Conservation (phyloP, 1,284 basidiomycete genomes). For the Vanrija sp. region DNA sequence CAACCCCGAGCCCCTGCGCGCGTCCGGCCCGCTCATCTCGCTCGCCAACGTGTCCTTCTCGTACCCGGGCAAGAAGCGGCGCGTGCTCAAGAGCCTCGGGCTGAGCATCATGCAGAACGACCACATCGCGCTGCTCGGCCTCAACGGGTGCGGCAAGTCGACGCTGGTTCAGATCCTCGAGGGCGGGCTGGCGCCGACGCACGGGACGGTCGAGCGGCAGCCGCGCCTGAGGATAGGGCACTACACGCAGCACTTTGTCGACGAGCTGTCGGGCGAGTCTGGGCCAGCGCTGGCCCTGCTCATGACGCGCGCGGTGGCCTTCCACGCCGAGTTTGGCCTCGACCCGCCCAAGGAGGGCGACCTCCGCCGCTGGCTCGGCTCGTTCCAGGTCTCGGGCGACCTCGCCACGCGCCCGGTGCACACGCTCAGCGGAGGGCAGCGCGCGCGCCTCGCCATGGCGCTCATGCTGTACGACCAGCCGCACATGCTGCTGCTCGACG, state of each 20-base stretch:
- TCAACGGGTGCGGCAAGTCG: constrained; percentile 59
- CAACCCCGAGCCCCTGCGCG: constrained; percentile 51
- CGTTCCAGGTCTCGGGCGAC: constrained; percentile 55
- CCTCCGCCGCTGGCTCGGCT: constrained; percentile 53
- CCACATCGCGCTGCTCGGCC: constrained; percentile 59
- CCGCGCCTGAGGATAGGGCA: constrained; percentile 57
- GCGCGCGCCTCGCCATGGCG: constrained; percentile 49
- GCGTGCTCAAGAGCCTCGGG: constrained; percentile 55
- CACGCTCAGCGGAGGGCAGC: constrained; percentile 50
- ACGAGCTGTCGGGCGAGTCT: constrained; percentile 51
- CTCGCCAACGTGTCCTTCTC: constrained; percentile 54
- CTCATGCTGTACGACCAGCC: constrained; percentile 40
- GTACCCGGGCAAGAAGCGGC: constrained; percentile 45
- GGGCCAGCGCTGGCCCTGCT: background rate
- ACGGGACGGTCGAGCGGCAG: constrained; percentile 59
- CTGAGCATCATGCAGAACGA: constrained; percentile 59
- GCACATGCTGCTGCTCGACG: constrained; percentile 56
- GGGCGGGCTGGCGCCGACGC: constrained; percentile 54
- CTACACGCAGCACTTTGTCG: constrained; percentile 50
- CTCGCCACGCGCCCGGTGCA: constrained; percentile 41
- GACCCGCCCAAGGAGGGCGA: constrained; percentile 48
- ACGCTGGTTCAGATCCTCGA: constrained; percentile 61
- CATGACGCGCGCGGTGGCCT: background rate
- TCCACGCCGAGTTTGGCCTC: background rate
- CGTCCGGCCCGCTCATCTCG: constrained; percentile 56